Conservation (phyloP, 306 rosid genomes). For the Fragaria nilgerrensis region DNA sequence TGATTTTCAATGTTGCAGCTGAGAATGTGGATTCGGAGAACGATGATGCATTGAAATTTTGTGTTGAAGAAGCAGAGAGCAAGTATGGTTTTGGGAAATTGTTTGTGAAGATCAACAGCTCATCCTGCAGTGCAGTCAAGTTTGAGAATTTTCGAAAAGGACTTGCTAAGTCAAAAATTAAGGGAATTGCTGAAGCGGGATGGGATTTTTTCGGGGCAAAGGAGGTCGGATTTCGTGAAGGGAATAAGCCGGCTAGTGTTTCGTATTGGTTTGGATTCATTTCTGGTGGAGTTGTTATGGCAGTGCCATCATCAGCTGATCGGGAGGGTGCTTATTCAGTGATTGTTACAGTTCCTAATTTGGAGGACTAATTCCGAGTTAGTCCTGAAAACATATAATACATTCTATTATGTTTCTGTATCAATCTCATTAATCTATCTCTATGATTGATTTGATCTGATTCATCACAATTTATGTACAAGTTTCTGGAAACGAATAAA, state of each 20-base stretch:
- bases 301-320: constrained; percentile 19
- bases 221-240: constrained; percentile 38
- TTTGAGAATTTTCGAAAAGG: constrained; percentile 29
- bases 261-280: constrained; percentile 49
- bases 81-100: constrained; percentile 22
- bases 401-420: background rate
- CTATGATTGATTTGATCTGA: background rate
- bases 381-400: background rate
- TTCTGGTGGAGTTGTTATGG: constrained; percentile 28
- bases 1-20: constrained; percentile 31
- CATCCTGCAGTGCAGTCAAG: constrained; percentile 9
- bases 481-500: background rate
- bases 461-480: background rate
- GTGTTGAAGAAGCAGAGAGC: constrained; percentile 43
- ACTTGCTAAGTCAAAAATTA: background rate
- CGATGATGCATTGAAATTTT: constrained; percentile 27
- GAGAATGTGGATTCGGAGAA: background rate
- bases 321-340: constrained; percentile 17
- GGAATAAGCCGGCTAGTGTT: constrained; percentile 37
- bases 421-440: background rate
- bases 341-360: constrained; percentile 23
- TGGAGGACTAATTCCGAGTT: background rate
- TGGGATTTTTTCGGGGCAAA: constrained; percentile 46
- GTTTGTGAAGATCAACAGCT: constrained; percentile 18
- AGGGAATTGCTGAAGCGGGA: background rate